Base-by-base conservation (phyloP, 1,284 basidiomycete genomes). In the Naganishia albida region DNA sequence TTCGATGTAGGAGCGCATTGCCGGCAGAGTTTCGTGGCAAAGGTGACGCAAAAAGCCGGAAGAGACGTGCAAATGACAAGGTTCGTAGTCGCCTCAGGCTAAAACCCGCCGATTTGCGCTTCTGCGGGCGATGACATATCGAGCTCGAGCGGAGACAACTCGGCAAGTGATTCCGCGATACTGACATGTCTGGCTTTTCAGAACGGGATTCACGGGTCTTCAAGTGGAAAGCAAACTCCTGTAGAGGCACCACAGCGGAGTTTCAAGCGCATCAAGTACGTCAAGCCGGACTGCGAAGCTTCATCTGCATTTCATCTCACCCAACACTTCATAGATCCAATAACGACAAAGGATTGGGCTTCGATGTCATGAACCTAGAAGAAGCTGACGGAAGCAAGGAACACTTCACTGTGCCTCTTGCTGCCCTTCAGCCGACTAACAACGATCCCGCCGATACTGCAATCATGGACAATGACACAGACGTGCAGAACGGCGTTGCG, bases 251-350 rank as follows among this genome's bases (percentile, higher is more conserved):
- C 57, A 1, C 51, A 54, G 25, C 56, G 64, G 42, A 59, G 59
- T 42, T 65, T 65, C 28, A 65, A 65, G 57, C 64, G 64, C 16
- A 65, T 65, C 50, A 52, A 56, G 63, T 65, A 40, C 16, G 63
- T 59, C n/a, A 18, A 25, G 20, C 12, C 38, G 16, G 15, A 28
- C 38, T 13, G n/a, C 18, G 25, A 42, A 10, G 20, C 25, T 7
- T 3, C 15, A 20, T 25, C 50, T 28, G 39, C 34, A 30, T 50
- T 43, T 42, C 38, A 38, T 30, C 52, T 34, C 8, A 15, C 25
- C 40, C 20, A 18, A 10, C 15, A 8, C 15, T 20, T 44, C n/a
- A 6, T 28, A 65, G 64, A 53, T 65, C 64, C 2, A 62, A 60
- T 30, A 65, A 65, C 25, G 64, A 65, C 39, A 59, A 59, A 16